These are phyloP conservation scores for Nakazawaea ernobii DNA, from an alignment of 805 yeast genomes.

Conservation along the genomic window DNA sequence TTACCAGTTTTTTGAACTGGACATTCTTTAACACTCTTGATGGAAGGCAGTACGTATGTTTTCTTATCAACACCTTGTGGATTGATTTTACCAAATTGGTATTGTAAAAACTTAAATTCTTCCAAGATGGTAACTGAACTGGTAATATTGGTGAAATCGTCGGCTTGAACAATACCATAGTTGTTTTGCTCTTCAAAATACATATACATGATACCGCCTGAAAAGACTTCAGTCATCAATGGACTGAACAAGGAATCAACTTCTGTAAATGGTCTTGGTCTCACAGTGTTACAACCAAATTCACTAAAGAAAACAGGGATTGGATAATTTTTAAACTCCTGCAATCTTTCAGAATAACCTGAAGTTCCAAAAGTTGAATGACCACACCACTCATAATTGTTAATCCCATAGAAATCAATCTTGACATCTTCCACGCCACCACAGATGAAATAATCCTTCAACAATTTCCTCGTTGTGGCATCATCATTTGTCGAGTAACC, in stretches of 20 bases:
- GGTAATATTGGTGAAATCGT: constrained; percentile 10
- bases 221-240: constrained; percentile 68
- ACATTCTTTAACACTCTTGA: not conserved
- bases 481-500: constrained; percentile 45
- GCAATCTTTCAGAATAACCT: constrained; percentile 63
- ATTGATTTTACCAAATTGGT: constrained; percentile 20
- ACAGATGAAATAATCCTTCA: constrained; percentile 41
- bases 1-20: constrained; percentile 11
- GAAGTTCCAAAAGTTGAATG: constrained; percentile 75
- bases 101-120: constrained; percentile 31
- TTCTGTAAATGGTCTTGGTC: constrained; percentile 66
- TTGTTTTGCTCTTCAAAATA: constrained; percentile 40
- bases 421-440: constrained; percentile 31
- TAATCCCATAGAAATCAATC: constrained; percentile 78
- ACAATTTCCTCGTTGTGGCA: constrained; percentile 32
- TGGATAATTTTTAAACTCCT: constrained; percentile 57
- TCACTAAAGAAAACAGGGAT: constrained; percentile 71
- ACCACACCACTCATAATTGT: constrained; percentile 85
- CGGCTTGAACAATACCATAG: constrained; percentile 35
- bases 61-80: constrained; percentile 17
- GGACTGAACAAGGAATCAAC: constrained; percentile 61
- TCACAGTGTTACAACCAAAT: constrained; percentile 67
- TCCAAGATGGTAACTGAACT: constrained; percentile 24
- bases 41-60: not conserved
- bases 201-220: constrained; percentile 54